Conservation (phyloP, 345 rosid genomes). For the Citrus unshiu region DNA sequence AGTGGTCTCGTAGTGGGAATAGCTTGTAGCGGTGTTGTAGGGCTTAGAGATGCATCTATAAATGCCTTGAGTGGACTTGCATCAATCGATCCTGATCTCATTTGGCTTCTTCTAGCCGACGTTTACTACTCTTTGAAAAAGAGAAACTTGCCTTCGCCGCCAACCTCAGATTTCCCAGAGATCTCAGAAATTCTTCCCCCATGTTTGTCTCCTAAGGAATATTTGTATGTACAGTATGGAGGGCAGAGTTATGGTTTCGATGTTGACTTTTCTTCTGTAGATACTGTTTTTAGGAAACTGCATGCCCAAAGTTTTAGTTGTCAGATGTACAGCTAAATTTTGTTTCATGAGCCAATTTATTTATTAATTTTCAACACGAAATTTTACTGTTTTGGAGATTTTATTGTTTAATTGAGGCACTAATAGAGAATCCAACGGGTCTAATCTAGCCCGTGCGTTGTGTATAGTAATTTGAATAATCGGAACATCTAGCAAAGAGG, state of each 20-base stretch:
- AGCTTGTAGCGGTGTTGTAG: constrained; percentile 67
- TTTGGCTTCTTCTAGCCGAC: constrained; percentile 89
- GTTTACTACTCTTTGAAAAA: constrained; percentile 64
- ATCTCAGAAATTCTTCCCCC: constrained; percentile 49
- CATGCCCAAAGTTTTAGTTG: constrained; percentile 34
- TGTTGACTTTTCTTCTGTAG: constrained; percentile 53
- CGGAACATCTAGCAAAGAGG: too few relatives aligned
- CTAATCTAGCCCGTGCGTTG: too few relatives aligned
- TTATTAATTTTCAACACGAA: too few relatives aligned
- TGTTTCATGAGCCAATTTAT: background rate
- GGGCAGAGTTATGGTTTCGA: constrained; percentile 81
- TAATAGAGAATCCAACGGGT: background rate
- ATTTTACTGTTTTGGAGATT: too few relatives aligned
- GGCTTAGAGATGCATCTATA: constrained; percentile 62
- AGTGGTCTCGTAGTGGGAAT: constrained; percentile 84
- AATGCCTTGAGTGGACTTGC: constrained; percentile 77
- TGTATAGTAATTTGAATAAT: too few relatives aligned
- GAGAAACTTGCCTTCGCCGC: constrained; percentile 48
- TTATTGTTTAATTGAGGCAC: too few relatives aligned
- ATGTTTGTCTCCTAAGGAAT: constrained; percentile 39
- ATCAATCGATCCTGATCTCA: constrained; percentile 75
- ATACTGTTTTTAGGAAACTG: constrained; percentile 50
- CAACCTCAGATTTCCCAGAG: constrained; percentile 46
- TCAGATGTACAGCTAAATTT: constrained; percentile 31
- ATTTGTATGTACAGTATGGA: constrained; percentile 65